Evolutionary conservation across 2,329 filamentous ascomycete species (phyloP).

Genomic region (Xylogone sp.): DNA sequence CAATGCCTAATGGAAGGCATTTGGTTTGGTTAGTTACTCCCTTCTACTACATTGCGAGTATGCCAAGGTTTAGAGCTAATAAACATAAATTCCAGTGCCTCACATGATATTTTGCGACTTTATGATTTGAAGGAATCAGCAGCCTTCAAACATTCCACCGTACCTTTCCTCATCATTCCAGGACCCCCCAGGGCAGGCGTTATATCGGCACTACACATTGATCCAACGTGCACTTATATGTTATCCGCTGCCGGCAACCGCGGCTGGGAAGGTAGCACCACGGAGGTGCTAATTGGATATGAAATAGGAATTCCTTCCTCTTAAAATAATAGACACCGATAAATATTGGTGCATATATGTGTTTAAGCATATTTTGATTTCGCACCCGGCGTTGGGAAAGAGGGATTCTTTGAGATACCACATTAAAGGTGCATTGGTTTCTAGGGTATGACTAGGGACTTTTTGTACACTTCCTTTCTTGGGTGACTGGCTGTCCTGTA

Average conservation of each 20-base stretch:
- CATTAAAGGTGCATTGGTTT: too few relatives aligned
- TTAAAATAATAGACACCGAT: background rate
- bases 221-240: constrained; percentile 87
- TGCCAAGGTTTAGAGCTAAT: constrained; percentile 3
- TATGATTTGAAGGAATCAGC: constrained; percentile 75
- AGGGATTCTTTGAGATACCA: background rate
- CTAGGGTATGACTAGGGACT: too few relatives aligned
- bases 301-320: constrained; percentile 57
- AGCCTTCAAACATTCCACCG: constrained; percentile 68
- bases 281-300: constrained; percentile 90
- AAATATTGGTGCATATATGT: background rate
- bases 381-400: background rate
- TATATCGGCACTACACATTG: constrained; percentile 80
- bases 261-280: constrained; percentile 89
- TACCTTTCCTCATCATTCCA: constrained; percentile 94
- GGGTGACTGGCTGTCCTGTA: too few relatives aligned
- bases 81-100: constrained; percentile 55
- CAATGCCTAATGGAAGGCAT: constrained; percentile 92
- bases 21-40: constrained; percentile 66
- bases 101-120: constrained; percentile 86
- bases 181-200: constrained; percentile 81
- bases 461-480: too few relatives aligned
- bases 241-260: constrained; percentile 86
- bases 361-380: background rate
- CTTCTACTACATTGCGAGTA: background rate